phyloP scores from a whole-genome alignment of 2,329 filamentous ascomycete species.

The Claviceps humidiphila region DNA sequence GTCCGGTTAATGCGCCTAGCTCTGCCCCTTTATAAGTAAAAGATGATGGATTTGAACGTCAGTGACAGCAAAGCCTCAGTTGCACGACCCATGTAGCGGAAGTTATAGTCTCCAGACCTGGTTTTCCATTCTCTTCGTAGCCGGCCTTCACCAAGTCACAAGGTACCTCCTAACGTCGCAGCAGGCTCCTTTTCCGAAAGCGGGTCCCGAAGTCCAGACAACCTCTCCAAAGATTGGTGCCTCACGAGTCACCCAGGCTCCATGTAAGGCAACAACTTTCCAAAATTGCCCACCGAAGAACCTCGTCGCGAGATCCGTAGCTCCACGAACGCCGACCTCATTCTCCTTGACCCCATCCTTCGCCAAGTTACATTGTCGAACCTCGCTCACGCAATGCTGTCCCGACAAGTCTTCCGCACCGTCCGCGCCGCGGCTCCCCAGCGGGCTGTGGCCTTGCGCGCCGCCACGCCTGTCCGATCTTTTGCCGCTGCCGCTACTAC shows the following conservation, averaged over 20 bases:
- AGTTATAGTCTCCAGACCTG: background rate
- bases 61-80: background rate
- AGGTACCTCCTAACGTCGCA: no score
- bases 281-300: slow-evolving; percentile 29
- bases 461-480: slow-evolving; percentile 51
- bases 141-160: background rate
- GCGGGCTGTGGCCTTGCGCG: slow-evolving; percentile 29
- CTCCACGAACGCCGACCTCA: slow-evolving; percentile 16
- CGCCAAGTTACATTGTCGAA: background rate
- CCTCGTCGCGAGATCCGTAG: slow-evolving; percentile 17
- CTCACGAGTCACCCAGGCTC: slow-evolving; percentile 13
- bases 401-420: slow-evolving; percentile 45
- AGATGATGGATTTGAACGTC: background rate
- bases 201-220: background rate
- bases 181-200: background rate
- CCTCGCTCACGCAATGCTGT: slow-evolving; percentile 33
- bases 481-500: slow-evolving; percentile 62
- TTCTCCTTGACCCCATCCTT: slow-evolving; percentile 14
- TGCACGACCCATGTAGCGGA: background rate
- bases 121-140: background rate
- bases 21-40: background rate
- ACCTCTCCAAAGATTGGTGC: slow-evolving; percentile 18
- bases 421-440: slow-evolving; percentile 47
- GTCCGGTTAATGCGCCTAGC: background rate
- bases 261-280: slow-evolving; percentile 24